Conservation (phyloP, 2,329 filamentous ascomycete species). For the Pseudogymnoascus sp. region DNA sequence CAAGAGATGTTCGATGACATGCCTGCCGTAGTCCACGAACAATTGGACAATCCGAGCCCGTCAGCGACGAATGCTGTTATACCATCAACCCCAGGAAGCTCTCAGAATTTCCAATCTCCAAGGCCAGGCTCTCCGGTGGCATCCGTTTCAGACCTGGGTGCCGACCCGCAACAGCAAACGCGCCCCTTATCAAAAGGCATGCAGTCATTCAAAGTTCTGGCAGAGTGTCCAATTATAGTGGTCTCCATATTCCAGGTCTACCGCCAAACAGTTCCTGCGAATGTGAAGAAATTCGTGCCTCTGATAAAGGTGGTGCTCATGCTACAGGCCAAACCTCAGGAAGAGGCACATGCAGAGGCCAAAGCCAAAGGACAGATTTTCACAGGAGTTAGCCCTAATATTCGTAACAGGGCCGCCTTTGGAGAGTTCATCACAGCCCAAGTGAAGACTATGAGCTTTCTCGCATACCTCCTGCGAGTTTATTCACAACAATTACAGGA, state of each 20-base stretch:
- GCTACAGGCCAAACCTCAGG: conserved; percentile 85
- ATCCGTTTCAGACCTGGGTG: conserved; percentile 69
- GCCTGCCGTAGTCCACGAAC: conserved; percentile 89
- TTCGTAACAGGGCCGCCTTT: conserved; percentile 89
- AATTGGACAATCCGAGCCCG: conserved; percentile 70
- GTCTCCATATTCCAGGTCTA: conserved; percentile 97
- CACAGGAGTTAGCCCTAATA: conserved; percentile 84
- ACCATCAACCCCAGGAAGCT: conserved; percentile 57
- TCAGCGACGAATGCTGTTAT: conserved; percentile 44
- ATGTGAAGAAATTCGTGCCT: conserved; percentile 87
- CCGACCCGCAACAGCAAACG: conserved; percentile 71
- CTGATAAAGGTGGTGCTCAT: conserved; percentile 85
- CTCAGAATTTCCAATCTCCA: conserved; percentile 73
- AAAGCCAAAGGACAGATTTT: conserved; percentile 72
- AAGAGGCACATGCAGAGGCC: conserved; percentile 82
- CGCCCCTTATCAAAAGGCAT: conserved; percentile 83
- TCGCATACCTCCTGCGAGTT: conserved; percentile 84
- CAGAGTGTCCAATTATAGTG: conserved; percentile 97
- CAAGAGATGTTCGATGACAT: conserved; percentile 94
- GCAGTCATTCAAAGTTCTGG: conserved; percentile 97
- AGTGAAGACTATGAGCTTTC: conserved; percentile 98
- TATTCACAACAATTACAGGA: conserved; percentile 82
- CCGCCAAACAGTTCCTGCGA: conserved; percentile 65
- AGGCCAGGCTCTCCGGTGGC: conserved; percentile 83
- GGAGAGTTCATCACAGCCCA: conserved; percentile 97